These are phyloP conservation scores for Lachnellula suecica DNA, from an alignment of 2,329 filamentous ascomycete species.

Conservation along the genomic window DNA sequence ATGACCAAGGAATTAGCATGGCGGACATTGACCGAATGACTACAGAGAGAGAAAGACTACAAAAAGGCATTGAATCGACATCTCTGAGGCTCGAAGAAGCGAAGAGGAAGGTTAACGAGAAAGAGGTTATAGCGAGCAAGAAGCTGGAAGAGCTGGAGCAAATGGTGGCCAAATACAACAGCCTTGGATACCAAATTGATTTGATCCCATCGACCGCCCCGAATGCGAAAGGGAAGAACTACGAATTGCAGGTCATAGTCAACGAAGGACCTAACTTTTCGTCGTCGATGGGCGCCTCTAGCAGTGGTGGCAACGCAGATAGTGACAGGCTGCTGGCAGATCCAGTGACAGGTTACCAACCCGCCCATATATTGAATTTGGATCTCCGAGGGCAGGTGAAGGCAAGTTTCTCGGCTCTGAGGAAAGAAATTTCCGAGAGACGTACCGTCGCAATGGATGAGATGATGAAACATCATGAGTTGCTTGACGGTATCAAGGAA, in stretches of 20 bases:
- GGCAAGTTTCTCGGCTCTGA: constrained; percentile 71
- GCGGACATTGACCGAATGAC: constrained; percentile 99
- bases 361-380: constrained; percentile 82
- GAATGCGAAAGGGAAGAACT: constrained; percentile 83
- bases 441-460: constrained; percentile 79
- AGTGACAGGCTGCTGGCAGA: constrained; percentile 81
- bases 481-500: constrained; percentile 92
- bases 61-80: constrained; percentile 80
- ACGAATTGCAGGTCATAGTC: constrained; percentile 81
- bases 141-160: constrained; percentile 92
- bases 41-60: constrained; percentile 88
- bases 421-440: constrained; percentile 91
- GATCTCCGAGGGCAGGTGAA: constrained; percentile 85
- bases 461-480: constrained; percentile 92
- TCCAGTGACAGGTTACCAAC: constrained; percentile 81
- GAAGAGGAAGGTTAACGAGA: constrained; percentile 79
- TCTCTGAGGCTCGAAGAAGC: constrained; percentile 77
- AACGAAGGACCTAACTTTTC: constrained; percentile 78
- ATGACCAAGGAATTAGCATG: constrained; percentile 92
- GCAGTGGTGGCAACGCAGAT: constrained; percentile 39
- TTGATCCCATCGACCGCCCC: constrained; percentile 81
- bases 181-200: constrained; percentile 88
- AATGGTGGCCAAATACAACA: constrained; percentile 88
- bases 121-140: constrained; percentile 80
- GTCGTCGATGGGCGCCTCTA: constrained; percentile 48